Evolutionary conservation across 768 basidiomycete species (phyloP), one percentile per base, ranked within the genome.

Genomic region (Kwoniella sp.): DNA sequence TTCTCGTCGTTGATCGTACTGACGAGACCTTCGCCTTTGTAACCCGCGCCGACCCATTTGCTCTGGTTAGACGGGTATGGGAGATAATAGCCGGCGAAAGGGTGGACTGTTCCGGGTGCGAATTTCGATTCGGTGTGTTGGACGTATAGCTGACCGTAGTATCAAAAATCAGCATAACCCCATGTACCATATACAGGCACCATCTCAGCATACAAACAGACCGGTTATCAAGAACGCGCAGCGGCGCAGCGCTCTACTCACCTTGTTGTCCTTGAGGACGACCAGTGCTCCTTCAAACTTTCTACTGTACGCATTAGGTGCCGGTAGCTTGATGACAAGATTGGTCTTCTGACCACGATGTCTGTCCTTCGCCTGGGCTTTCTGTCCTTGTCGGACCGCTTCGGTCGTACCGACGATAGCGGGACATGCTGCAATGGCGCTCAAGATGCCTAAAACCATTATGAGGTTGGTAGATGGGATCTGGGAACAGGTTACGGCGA

Each of bases 331-430:
- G 44, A 56, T 54, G 12, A 63, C 40, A 40, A 63, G 17, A 27
- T 63, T 63, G 44, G 49, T 49, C 40, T 63, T 63, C 26, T 63
- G 61, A 17, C 61, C 61, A n/a, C 61, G 61, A 51, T 63, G 61
- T n/a, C 44, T 40, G 22, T 63, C 61, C 24, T 55, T 63, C 10
- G 61, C 53, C 27, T 63, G 50, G 1, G 61, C 61, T n/a, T 56
- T 55, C 29, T 63, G 61, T 37, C 61, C 61, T 49, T 63, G 61
- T 33, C 53, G 44, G 10, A 63, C 61, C 2, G 61, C 61, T 33
- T 63, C 61, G 6, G 61, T 63, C 12, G 61, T 63, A 6, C 61
- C 61, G 12, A 63, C 37, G 30, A 63, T 63, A 25, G 61, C 61
- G 12, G 61, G 61, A 48, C 61, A 63, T 24, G 61, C 61, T 17